Percentiles rank a stretch among this genome's conserved stretches.
phyloP scores from a whole-genome alignment of 768 basidiomycete genomes.

The Suillus spraguei region DNA sequence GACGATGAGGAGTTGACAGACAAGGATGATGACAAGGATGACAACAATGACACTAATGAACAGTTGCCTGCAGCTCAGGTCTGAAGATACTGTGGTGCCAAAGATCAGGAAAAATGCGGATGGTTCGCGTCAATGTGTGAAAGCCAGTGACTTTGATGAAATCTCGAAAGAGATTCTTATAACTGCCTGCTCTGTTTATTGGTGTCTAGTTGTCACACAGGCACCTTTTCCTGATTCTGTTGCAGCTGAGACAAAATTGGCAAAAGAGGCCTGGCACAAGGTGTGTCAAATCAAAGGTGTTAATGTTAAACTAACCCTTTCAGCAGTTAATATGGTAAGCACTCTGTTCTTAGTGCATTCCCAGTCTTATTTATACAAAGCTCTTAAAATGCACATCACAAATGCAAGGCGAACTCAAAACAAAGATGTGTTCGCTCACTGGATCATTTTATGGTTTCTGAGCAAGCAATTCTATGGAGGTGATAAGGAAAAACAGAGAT shows the following conservation, averaged over 20 bases:
- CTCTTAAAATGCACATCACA: conserved; percentile 10
- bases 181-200: conserved; percentile 18
- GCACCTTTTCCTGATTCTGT: conserved; percentile 24
- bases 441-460: conserved; percentile 6
- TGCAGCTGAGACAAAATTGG: conserved; percentile 7
- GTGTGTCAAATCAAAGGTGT: conserved; percentile 6
- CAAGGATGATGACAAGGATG: neutral
- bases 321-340: conserved; percentile 9
- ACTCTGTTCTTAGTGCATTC: neutral
- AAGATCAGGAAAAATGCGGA: neutral
- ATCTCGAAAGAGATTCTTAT: conserved; percentile 22
- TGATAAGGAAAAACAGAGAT: neutral
- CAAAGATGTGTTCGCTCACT: conserved; percentile 1
- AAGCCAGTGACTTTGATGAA: conserved; percentile 23
- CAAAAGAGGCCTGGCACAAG: conserved; percentile 7
- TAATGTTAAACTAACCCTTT: conserved; percentile 7
- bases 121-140: neutral
- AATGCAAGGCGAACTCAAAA: conserved; percentile 15
- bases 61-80: neutral
- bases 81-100: neutral
- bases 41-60: neutral
- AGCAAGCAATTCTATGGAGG: neutral
- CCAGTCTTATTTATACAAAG: neutral
- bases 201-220: conserved; percentile 20
- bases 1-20: neutral